These are phyloP conservation scores for Mortierella sp. DNA, from an alignment of 371 early-diverging fungal genomes.

Conservation along the genomic window DNA sequence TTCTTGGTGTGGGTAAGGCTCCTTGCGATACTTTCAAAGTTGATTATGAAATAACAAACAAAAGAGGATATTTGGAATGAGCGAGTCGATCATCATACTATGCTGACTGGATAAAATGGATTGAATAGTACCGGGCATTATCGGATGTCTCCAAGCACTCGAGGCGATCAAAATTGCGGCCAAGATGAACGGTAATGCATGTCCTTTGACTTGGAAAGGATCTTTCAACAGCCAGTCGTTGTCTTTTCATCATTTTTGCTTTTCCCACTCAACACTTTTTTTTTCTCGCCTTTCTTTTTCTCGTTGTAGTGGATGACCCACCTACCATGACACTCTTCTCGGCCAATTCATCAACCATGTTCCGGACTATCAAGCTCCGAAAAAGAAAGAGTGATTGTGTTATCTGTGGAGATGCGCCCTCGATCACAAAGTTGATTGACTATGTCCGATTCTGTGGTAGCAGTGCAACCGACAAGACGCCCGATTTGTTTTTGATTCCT, in stretches of 20 bases:
- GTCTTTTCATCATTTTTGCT: background rate
- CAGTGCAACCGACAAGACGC: conserved; percentile 79
- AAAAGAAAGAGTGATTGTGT: conserved; percentile 75
- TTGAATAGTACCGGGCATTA: conserved; percentile 91
- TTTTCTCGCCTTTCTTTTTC: background rate
- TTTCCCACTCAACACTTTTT: background rate
- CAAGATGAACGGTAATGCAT: conserved; percentile 54
- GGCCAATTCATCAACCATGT: conserved; percentile 75
- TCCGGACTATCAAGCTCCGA: conserved; percentile 85
- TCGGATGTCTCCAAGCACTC: conserved; percentile 96
- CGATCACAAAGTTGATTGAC: conserved; percentile 80
- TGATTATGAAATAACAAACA: background rate
- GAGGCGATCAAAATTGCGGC: conserved; percentile 92
- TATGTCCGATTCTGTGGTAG: conserved; percentile 93
- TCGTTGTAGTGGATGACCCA: conserved; percentile 46
- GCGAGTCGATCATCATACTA: too few species aligned
- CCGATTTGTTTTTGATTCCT: conserved; percentile 33
- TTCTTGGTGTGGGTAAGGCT: conserved; percentile 85
- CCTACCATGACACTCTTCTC: conserved; percentile 86
- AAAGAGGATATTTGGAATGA: background rate
- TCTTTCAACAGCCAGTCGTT: background rate
- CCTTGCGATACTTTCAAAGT: conserved; percentile 8
- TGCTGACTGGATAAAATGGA: too few species aligned
- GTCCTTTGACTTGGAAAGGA: background rate
- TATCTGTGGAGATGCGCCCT: conserved; percentile 89